Evolutionary conservation across 2,329 filamentous ascomycete species (phyloP).

Genomic region (Ilyonectria destructans): DNA sequence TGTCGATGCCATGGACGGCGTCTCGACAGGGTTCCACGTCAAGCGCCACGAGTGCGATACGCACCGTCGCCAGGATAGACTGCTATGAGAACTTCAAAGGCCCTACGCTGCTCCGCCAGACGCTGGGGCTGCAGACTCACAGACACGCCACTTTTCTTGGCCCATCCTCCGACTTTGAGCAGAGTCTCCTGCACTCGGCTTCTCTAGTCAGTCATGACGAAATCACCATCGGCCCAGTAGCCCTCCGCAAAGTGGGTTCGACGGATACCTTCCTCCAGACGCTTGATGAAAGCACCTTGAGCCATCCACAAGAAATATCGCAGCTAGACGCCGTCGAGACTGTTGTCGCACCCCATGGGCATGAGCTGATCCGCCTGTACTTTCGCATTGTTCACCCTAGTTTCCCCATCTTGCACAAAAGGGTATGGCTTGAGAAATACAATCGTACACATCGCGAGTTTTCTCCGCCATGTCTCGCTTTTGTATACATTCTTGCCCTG

Average conservation of each 20-base stretch:
- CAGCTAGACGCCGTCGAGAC: slow-evolving; percentile 64
- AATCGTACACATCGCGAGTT: slow-evolving; percentile 66
- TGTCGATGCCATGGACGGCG: slow-evolving; percentile 7
- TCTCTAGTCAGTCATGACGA: slow-evolving; percentile 12
- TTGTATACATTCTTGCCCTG: slow-evolving; percentile 68
- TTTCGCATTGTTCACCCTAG: slow-evolving; percentile 69
- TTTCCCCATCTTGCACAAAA: slow-evolving; percentile 67
- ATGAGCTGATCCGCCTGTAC: slow-evolving; percentile 72
- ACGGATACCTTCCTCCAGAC: slow-evolving; percentile 18
- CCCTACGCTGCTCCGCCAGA: slow-evolving; percentile 19
- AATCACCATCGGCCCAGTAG: slow-evolving; percentile 13
- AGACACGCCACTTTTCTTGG: slow-evolving; percentile 13
- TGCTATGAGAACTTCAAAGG: slow-evolving; percentile 21
- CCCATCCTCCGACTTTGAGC: slow-evolving; percentile 19
- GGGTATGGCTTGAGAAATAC: slow-evolving; percentile 69
- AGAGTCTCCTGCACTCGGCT: slow-evolving; percentile 13
- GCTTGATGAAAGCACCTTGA: slow-evolving; percentile 18
- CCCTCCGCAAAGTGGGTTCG: slow-evolving; percentile 11
- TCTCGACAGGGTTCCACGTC: slow-evolving; percentile 11
- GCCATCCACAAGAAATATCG: slow-evolving; percentile 17
- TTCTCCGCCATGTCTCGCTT: slow-evolving; percentile 65
- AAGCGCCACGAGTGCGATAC: slow-evolving; percentile 9
- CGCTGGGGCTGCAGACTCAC: slow-evolving; percentile 14
- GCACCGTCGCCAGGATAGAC: slow-evolving; percentile 16
- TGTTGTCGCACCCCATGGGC: slow-evolving; percentile 70